Conservation (phyloP, 2,329 filamentous ascomycete genomes). For the Tolypocladium tundrense region DNA sequence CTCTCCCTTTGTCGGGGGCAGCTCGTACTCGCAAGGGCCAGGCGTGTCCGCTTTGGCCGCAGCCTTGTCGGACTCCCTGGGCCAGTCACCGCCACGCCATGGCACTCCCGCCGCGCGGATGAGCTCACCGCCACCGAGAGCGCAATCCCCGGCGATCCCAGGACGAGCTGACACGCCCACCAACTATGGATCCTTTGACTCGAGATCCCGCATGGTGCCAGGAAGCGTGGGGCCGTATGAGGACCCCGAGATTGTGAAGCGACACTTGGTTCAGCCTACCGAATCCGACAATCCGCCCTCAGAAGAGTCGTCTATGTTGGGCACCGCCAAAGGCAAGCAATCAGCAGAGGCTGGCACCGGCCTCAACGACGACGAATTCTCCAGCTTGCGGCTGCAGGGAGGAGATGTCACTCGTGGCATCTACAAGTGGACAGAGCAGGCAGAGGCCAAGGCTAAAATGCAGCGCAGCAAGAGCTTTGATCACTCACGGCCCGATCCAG, state of each 20-base stretch:
- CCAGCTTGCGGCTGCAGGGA: slow-evolving; percentile 83
- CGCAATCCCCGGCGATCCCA: slow-evolving; percentile 25
- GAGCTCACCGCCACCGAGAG: slow-evolving; percentile 41
- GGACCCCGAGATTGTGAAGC: slow-evolving; percentile 81
- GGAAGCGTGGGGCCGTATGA: slow-evolving; percentile 53
- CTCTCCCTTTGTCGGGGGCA: slow-evolving; percentile 56
- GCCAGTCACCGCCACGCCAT: slow-evolving; percentile 58
- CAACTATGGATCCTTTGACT: slow-evolving; percentile 80
- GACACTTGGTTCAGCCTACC: slow-evolving; percentile 70
- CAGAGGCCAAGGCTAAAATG: slow-evolving; percentile 57
- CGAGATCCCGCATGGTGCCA: slow-evolving; percentile 45
- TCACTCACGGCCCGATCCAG: slow-evolving; percentile 64
- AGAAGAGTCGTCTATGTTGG: slow-evolving; percentile 34
- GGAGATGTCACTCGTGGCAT: slow-evolving; percentile 92
- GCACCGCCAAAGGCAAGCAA: slow-evolving; percentile 44
- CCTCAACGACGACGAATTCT: slow-evolving; percentile 73
- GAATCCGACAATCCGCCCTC: slow-evolving; percentile 34
- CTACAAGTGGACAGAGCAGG: slow-evolving; percentile 92
- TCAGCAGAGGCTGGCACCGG: slow-evolving; percentile 27
- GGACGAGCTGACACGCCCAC: slow-evolving; percentile 44
- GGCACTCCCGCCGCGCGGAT: slow-evolving; percentile 53
- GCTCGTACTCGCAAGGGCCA: slow-evolving; percentile 59
- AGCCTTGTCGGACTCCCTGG: slow-evolving; percentile 68
- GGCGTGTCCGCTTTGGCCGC: slow-evolving; percentile 82
- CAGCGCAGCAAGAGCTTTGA: slow-evolving; percentile 85